Base-by-base conservation (phyloP, 169 alveolate genomes). In the Besnoitia besnoiti region DNA sequence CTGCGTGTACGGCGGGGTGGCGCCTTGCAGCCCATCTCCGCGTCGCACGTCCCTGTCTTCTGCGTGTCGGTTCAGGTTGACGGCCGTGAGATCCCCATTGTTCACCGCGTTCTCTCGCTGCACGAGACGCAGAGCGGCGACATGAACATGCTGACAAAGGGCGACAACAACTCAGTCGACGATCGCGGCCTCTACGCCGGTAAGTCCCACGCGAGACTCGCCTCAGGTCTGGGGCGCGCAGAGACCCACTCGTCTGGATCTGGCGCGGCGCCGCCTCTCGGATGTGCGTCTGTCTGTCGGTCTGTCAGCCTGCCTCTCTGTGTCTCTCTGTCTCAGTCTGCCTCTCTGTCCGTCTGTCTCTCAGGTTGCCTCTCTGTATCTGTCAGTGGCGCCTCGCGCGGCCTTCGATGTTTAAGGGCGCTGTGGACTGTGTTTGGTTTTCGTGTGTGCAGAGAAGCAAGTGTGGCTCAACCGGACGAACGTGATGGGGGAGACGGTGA, bases 81-180 rank as follows among this genome's bases (percentile, higher is more conserved):
- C 30, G 98, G 97, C 73, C 96, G 99, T 75, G 98, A 95, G 30
- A 98, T 98, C 30, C 99, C 99, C 42, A 98, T 98, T 39, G 99
- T 98, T 7, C 99, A 98, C 91, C 97, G 99, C 91, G 97, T 97
- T 5, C 92, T 97, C 30, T 93, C 96, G 49, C 94, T 97, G 87
- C 97, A 98, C 89, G 95, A 73, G 55, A 49, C 33, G 44, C 95
- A 95, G 46, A 94, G 95, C 35, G 98, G 97, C 21, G 97, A 96
- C 30, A 90, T 93, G 46, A 91, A 94, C 37, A 94, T 98, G 46
- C 93, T 98, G 91, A 98, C 99, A 3, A 98, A 98, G 95, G 99
- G 99, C 42, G 99, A 98, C 95, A 98, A 98, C 94, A 98, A 98
- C 95, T 93, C 94, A 73, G 98, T 97, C 51, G 98, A 98, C 94